These are phyloP conservation scores for Aphanomyces invadans DNA, from an alignment of 352 stramenopile species.

Conservation along the genomic window DNA sequence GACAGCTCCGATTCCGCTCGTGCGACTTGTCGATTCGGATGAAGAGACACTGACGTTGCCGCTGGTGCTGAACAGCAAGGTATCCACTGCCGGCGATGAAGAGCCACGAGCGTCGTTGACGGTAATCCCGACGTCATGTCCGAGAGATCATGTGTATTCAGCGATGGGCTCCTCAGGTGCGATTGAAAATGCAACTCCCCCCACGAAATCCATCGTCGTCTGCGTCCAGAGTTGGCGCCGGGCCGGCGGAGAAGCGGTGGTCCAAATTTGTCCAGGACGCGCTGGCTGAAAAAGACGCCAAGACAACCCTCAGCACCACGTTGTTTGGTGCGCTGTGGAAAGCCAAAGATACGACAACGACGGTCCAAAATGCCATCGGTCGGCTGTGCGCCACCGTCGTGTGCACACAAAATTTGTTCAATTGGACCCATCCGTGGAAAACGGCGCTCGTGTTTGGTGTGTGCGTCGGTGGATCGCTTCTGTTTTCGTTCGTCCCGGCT, in stretches of 20 bases:
- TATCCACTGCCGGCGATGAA: no score
- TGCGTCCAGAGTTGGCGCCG: not conserved
- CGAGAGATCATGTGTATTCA: not conserved
- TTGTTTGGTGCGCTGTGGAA: slow-evolving; percentile 78
- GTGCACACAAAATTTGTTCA: slow-evolving; percentile 73
- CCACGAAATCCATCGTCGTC: no score
- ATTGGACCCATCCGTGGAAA: slow-evolving; percentile 85
- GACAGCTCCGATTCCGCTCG: not conserved
- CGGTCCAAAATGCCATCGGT: slow-evolving; percentile 68
- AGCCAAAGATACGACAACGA: slow-evolving; percentile 72
- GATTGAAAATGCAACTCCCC: not conserved
- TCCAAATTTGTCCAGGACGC: slow-evolving; percentile 64
- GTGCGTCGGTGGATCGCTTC: slow-evolving; percentile 38
- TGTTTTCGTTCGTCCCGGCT: slow-evolving; percentile 60
- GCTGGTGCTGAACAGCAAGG: not conserved
- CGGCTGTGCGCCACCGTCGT: slow-evolving; percentile 57
- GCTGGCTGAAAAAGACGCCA: slow-evolving; percentile 62
- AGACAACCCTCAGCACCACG: slow-evolving; percentile 43
- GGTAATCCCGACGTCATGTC: not conserved
- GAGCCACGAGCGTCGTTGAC: not conserved
- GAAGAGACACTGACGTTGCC: slow-evolving; percentile 8
- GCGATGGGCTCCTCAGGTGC: not conserved
- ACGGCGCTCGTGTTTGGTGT: slow-evolving; percentile 51
- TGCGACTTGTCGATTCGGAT: not conserved
- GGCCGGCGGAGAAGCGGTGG: slow-evolving; percentile 46